phyloP scores from a whole-genome alignment of 1,284 basidiomycete species.

The Veloporphyrellus conicus region DNA sequence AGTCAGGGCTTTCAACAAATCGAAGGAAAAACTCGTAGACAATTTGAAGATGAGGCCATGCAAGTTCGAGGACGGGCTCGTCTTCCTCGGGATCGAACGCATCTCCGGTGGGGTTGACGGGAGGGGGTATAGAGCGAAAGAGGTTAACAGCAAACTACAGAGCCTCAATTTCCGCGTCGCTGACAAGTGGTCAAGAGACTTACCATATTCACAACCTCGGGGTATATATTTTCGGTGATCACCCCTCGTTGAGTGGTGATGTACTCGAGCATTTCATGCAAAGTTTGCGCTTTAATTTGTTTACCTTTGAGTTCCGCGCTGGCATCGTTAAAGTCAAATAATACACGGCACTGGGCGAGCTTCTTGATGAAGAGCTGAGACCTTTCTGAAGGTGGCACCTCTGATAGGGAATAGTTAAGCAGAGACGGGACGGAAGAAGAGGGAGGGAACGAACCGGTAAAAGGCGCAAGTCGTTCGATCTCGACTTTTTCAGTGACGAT shows the following conservation, averaged over 20 bases:
- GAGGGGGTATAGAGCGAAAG: constrained; percentile 99
- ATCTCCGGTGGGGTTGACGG: constrained; percentile 96
- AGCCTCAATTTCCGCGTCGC: constrained; percentile 12
- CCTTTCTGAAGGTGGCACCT: constrained; percentile 86
- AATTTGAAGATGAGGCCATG: constrained; percentile 99
- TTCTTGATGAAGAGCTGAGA: constrained; percentile 93
- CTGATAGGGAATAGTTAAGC: constrained; percentile 41
- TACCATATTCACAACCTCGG: constrained; percentile 98
- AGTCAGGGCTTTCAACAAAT: constrained; percentile 96
- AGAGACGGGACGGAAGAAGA: background rate
- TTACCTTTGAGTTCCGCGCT: constrained; percentile 95
- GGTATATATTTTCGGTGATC: constrained; percentile 97
- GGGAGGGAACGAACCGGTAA: constrained; percentile 59
- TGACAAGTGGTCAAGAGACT: constrained; percentile 25
- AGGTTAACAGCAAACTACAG: constrained; percentile 90
- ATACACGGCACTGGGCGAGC: constrained; percentile 90
- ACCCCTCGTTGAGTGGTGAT: constrained; percentile 96
- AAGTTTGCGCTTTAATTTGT: constrained; percentile 96
- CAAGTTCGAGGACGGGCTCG: constrained; percentile 96
- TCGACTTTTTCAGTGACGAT: constrained; percentile 96
- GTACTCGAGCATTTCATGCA: constrained; percentile 99
- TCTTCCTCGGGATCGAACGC: constrained; percentile 99
- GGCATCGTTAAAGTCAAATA: constrained; percentile 99
- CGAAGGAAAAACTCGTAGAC: constrained; percentile 99
- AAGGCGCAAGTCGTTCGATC: constrained; percentile 92